Conservation (phyloP, 2,329 filamentous ascomycete genomes). For the Trichoderma lentiforme region DNA sequence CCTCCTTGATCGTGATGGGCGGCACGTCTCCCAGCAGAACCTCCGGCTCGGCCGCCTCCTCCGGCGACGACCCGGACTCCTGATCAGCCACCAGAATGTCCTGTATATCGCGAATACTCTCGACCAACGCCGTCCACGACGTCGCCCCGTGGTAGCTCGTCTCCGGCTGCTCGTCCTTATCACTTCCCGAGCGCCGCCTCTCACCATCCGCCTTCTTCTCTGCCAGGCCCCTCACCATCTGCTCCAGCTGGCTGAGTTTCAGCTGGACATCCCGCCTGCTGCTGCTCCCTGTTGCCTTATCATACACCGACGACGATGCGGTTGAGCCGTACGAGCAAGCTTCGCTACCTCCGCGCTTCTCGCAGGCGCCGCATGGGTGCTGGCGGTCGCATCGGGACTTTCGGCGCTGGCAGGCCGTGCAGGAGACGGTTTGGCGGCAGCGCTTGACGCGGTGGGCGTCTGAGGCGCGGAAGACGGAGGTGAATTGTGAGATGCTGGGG, state of each 20-base stretch:
- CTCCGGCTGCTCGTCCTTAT: background rate
- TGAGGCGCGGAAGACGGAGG: slow-evolving; percentile 33
- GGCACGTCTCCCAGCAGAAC: slow-evolving; percentile 32
- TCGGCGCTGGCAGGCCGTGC: slow-evolving; percentile 40
- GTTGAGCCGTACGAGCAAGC: slow-evolving; percentile 34
- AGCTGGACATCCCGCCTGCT: slow-evolving; percentile 37
- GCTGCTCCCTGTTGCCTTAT: too few relatives aligned
- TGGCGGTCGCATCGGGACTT: slow-evolving; percentile 43
- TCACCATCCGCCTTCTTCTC: slow-evolving; percentile 6
- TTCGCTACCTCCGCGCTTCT: slow-evolving; percentile 35
- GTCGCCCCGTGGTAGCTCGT: slow-evolving; percentile 36
- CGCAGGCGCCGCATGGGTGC: slow-evolving; percentile 40
- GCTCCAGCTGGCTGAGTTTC: slow-evolving; percentile 40
- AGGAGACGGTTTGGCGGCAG: slow-evolving; percentile 42
- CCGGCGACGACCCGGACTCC: slow-evolving; percentile 12
- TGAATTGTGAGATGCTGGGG: slow-evolving; percentile 29
- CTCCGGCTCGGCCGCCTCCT: slow-evolving; percentile 28
- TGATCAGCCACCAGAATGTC: slow-evolving; percentile 30
- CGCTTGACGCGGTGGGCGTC: slow-evolving; percentile 36
- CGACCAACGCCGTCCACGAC: slow-evolving; percentile 41
- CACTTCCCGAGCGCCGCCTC: background rate
- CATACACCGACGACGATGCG: slow-evolving; percentile 16
- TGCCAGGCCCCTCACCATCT: slow-evolving; percentile 40
- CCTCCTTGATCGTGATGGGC: slow-evolving; percentile 30
- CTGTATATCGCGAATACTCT: slow-evolving; percentile 42